These are phyloP conservation scores for Podaxis sp. DNA, from an alignment of 768 basidiomycete genomes.

Conservation along the genomic window DNA sequence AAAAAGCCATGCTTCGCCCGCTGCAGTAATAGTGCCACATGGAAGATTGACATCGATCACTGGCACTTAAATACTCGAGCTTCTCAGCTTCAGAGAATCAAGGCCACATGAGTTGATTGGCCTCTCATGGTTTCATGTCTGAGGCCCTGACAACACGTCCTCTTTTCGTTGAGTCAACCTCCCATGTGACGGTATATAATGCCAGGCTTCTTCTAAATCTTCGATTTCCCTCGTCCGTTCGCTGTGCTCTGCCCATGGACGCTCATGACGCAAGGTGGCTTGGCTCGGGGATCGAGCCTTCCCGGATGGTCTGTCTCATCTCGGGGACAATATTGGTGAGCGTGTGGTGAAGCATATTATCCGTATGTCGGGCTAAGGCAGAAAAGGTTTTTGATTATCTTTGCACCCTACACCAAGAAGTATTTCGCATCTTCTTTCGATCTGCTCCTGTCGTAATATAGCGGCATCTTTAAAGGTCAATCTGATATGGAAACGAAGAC, in stretches of 20 bases:
- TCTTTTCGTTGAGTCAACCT: not conserved
- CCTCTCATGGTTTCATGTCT: not conserved
- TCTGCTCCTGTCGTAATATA: not conserved
- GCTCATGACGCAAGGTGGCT: not conserved
- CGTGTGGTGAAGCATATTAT: not conserved
- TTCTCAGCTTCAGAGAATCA: not conserved
- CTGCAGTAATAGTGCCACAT: not conserved
- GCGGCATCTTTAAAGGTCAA: slow-evolving; percentile 26
- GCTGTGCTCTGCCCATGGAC: not conserved
- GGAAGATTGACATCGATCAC: not conserved
- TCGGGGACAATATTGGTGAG: slow-evolving; percentile 1
- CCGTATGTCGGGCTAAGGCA: not conserved
- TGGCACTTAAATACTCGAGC: not conserved
- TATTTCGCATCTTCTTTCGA: not conserved
- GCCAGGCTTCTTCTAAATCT: not conserved
- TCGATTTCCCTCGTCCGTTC: not conserved
- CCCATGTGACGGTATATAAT: not conserved
- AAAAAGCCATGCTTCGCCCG: not conserved
- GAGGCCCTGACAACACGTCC: not conserved
- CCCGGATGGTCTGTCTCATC: not conserved
- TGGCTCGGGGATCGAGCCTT: not conserved
- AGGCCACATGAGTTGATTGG: not conserved
- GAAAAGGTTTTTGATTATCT: slow-evolving; percentile 3
- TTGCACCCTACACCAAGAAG: slow-evolving; percentile 4
- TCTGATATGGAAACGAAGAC: slow-evolving; percentile 10